These are phyloP conservation scores for Spathaspora hagerdaliae DNA, from an alignment of 805 yeast genomes.

Conservation along the genomic window DNA sequence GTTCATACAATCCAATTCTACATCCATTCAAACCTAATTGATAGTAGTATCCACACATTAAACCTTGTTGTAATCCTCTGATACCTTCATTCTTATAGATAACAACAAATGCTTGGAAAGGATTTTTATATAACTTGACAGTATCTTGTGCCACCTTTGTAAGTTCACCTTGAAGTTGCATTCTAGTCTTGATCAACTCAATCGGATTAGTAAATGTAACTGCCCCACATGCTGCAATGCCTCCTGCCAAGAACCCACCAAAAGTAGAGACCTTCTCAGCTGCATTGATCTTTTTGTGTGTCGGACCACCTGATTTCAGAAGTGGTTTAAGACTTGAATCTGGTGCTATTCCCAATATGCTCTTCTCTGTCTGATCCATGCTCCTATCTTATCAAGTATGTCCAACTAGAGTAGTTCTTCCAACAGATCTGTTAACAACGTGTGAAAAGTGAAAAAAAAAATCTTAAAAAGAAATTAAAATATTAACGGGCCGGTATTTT, in stretches of 20 bases:
- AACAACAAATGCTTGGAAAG: conserved; percentile 74
- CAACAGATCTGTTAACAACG: too few relatives aligned
- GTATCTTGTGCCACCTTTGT: conserved; percentile 46
- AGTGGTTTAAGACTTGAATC: too few relatives aligned
- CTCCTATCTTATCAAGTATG: too few relatives aligned
- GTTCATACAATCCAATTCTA: conserved; percentile 92
- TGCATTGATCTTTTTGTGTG: conserved; percentile 9
- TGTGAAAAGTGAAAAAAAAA: too few relatives aligned
- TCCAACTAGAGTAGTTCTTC: too few relatives aligned
- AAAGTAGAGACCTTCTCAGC: conserved; percentile 60
- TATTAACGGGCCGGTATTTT: too few relatives aligned
- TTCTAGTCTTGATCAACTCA: conserved; percentile 89
- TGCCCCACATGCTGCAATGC: conserved; percentile 94
- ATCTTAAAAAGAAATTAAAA: too few relatives aligned
- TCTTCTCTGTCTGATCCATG: too few relatives aligned
- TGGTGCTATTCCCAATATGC: too few relatives aligned
- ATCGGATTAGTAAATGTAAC: conserved; percentile 96
- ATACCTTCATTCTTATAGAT: conserved; percentile 81
- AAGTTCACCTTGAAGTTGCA: conserved; percentile 96
- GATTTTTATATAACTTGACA: conserved; percentile 66
- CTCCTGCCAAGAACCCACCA: conserved; percentile 89
- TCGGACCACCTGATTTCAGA: too few relatives aligned
- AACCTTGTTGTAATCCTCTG: conserved; percentile 84
- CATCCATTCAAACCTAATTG: conserved; percentile 93
- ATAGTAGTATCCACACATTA: conserved; percentile 82